Percentiles rank a stretch among this genome's conserved stretches.
phyloP scores from a whole-genome alignment of 208 protist genomes.

The Phytomonas sp. region DNA sequence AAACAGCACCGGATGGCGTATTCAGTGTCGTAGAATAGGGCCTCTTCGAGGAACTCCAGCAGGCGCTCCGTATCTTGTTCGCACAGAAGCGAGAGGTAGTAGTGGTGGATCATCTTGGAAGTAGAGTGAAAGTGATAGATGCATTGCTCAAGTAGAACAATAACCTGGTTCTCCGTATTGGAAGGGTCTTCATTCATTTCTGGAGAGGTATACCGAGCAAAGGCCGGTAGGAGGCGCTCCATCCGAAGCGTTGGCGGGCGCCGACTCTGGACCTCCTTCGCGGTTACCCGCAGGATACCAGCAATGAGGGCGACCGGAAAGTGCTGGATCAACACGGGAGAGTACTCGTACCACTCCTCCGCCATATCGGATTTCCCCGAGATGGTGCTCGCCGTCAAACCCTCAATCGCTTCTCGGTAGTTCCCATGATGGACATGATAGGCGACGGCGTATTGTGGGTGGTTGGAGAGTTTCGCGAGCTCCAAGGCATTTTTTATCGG shows the following conservation, averaged over 20 bases:
- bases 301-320: slow-evolving; percentile 74
- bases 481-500: slow-evolving; percentile 57
- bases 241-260: slow-evolving; percentile 56
- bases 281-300: slow-evolving; percentile 40
- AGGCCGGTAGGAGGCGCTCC: slow-evolving; percentile 84
- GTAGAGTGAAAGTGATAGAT: slow-evolving; percentile 74
- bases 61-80: slow-evolving; percentile 64
- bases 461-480: slow-evolving; percentile 68
- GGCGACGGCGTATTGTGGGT: slow-evolving; percentile 56
- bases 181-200: slow-evolving; percentile 39
- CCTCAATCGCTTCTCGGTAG: slow-evolving; percentile 38
- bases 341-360: slow-evolving; percentile 89
- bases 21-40: slow-evolving; percentile 76
- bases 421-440: slow-evolving; percentile 30
- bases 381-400: slow-evolving; percentile 29
- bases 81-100: slow-evolving; percentile 89
- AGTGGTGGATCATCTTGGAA: slow-evolving; percentile 91
- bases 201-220: slow-evolving; percentile 77
- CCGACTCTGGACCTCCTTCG: slow-evolving; percentile 29
- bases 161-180: slow-evolving; percentile 84
- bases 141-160: slow-evolving; percentile 88
- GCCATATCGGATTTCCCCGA: slow-evolving; percentile 16
- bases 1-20: slow-evolving; percentile 91
- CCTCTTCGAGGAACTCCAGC: slow-evolving; percentile 68
- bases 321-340: slow-evolving; percentile 82